phyloP scores from a whole-genome alignment of 1,284 basidiomycete species.

The Blastosporella zonata region DNA sequence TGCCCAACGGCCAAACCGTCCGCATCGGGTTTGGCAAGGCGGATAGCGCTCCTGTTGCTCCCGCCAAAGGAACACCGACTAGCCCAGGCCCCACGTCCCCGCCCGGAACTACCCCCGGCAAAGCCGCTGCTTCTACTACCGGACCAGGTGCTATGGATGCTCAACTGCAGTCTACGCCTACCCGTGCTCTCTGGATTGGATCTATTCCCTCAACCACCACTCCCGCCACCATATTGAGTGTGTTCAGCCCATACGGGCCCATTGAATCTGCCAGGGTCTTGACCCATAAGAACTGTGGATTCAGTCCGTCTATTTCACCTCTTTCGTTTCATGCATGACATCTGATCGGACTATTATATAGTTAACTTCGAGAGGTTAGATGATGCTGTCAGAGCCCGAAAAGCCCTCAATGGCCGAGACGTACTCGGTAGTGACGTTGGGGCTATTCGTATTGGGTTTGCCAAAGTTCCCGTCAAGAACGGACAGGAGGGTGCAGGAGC shows the following conservation, averaged over 20 bases:
- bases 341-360: conserved; percentile 26
- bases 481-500: conserved; percentile 63
- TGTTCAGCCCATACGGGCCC: conserved; percentile 94
- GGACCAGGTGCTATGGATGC: conserved; percentile 69
- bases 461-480: conserved; percentile 90
- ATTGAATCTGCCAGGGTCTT: conserved; percentile 95
- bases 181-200: conserved; percentile 93
- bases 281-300: conserved; percentile 96
- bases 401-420: conserved; percentile 92
- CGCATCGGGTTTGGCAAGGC: conserved; percentile 98
- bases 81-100: conserved; percentile 64
- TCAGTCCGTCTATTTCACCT: conserved; percentile 55
- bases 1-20: conserved; percentile 91
- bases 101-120: conserved; percentile 51
- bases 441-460: conserved; percentile 94
- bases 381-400: conserved; percentile 92
- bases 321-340: neutral
- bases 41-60: conserved; percentile 87
- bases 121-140: conserved; percentile 44
- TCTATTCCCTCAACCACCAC: conserved; percentile 93
- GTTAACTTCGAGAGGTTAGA: conserved; percentile 98
- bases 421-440: conserved; percentile 95
- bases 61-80: conserved; percentile 69
- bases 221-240: conserved; percentile 86
- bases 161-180: conserved; percentile 84